Evolutionary conservation across 2,329 filamentous ascomycete genomes (phyloP).

Genomic region (Fusarium sp.): DNA sequence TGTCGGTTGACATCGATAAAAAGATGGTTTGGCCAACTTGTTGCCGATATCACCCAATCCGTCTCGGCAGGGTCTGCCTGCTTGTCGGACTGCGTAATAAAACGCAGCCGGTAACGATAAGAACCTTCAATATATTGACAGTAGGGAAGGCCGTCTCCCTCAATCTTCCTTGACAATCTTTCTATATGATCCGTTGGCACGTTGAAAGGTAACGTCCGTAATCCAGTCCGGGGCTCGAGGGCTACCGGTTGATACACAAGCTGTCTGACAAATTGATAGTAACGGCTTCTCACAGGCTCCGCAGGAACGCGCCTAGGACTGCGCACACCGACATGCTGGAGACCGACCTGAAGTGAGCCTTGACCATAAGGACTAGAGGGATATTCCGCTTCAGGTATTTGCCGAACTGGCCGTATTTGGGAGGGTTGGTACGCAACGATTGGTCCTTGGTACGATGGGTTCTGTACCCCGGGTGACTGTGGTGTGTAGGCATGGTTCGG

Average conservation of each 20-base stretch:
- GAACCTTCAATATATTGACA: constrained; percentile 62
- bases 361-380: constrained; percentile 56
- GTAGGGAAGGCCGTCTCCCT: constrained; percentile 49
- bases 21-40: constrained; percentile 76
- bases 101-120: constrained; percentile 75
- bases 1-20: constrained; percentile 75
- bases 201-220: constrained; percentile 60
- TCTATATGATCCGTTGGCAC: constrained; percentile 53
- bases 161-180: constrained; percentile 50
- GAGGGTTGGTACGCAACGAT: not conserved
- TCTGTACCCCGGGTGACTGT: not conserved
- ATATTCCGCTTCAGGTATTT: constrained; percentile 50
- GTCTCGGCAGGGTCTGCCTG: constrained; percentile 52
- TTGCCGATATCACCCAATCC: constrained; percentile 72
- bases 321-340: constrained; percentile 60
- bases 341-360: constrained; percentile 55
- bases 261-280: constrained; percentile 68
- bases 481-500: constrained; percentile 9
- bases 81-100: constrained; percentile 56
- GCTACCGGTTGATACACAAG: constrained; percentile 61
- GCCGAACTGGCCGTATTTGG: constrained; percentile 1
- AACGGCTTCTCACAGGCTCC: constrained; percentile 46
- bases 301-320: constrained; percentile 59
- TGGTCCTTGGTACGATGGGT: constrained; percentile 11
- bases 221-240: constrained; percentile 50